Base-by-base conservation (phyloP, 179 eudicot species). In the Sideroxylon spinosum region DNA sequence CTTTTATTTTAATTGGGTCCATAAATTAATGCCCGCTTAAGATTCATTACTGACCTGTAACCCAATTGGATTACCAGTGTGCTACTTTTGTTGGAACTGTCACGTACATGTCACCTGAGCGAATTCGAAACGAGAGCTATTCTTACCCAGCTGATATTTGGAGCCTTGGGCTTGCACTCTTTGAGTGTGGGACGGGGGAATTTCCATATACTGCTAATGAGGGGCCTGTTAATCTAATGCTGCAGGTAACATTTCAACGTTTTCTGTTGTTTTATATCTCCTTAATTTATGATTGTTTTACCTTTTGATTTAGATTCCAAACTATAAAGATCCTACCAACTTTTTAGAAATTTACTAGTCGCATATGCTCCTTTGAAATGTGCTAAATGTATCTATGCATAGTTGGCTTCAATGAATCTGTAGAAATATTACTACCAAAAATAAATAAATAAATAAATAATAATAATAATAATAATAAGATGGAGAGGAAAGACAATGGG, bases 61-160 rank as follows among this genome's bases (percentile, higher is more conserved):
- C 37, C 26, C 48, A 63, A 22, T 46, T 53, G 57, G 68, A 49
- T 82, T 77, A 87, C 70, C 90, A 95, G 98, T 95, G 99, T 82
- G 99, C 97, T 62, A 95, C 99, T 66, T 95, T 95, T 86, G 97
- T 95, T 82, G 99, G 99, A 75, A 95, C 98, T 76, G 98, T 95
- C 48, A 95, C 99, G 7, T 95, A 95, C 78, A 95, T 95, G 99
- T 95, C 99, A 44, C 99, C 99, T 17, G 99, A 95, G 86, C 84
- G 99, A 76, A 95, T 93, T 59, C 90, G 98, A 74, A 95, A 95
- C 69, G 99, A 95, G 78, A 93, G 82, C 74, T 95, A 95, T 83
- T 95, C 99, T 13, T 95, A 89, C 82, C 97, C 99, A 64, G 99
- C 99, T 86, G 99, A 95, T 89, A 95, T 95, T 80, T 95, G 98